Percentiles rank a stretch among this genome's conserved stretches.
These are phyloP conservation scores for Candida takata DNA, from an alignment of 805 yeast species.

Conservation along the genomic window DNA sequence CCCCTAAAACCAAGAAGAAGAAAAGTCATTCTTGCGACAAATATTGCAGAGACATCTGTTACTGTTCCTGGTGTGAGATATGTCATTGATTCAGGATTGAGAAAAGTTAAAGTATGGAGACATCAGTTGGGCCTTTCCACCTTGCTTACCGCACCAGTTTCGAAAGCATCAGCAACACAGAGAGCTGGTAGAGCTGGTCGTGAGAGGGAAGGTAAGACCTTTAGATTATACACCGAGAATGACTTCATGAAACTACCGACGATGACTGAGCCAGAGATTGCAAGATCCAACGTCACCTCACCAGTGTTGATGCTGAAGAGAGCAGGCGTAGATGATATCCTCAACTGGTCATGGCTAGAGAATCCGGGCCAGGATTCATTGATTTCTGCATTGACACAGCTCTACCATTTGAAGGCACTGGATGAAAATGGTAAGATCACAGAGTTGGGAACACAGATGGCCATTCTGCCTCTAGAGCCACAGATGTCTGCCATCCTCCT, in stretches of 20 bases:
- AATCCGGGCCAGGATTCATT: slow-evolving; percentile 79
- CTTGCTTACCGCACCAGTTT: slow-evolving; percentile 82
- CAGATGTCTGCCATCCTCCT: slow-evolving; percentile 81
- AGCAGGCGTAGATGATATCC: slow-evolving; percentile 74
- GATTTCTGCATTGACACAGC: slow-evolving; percentile 66
- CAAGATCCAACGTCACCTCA: slow-evolving; percentile 76
- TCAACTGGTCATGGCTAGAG: slow-evolving; percentile 90
- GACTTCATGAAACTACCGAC: slow-evolving; percentile 56
- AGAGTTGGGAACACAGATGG: slow-evolving; percentile 75
- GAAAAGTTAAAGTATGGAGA: slow-evolving; percentile 93
- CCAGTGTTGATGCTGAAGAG: slow-evolving; percentile 81
- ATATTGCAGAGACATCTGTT: slow-evolving; percentile 95
- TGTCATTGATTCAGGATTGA: slow-evolving; percentile 86
- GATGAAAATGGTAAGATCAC: slow-evolving; percentile 75
- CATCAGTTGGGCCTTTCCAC: slow-evolving; percentile 92
- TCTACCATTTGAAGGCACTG: slow-evolving; percentile 74
- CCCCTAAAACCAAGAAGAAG: slow-evolving; percentile 59
- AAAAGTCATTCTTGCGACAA: slow-evolving; percentile 86
- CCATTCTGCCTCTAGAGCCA: slow-evolving; percentile 86
- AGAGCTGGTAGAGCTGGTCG: slow-evolving; percentile 99
- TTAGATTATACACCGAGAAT: slow-evolving; percentile 69
- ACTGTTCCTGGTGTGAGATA: slow-evolving; percentile 93
- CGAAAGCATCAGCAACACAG: slow-evolving; percentile 92
- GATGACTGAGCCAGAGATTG: slow-evolving; percentile 91
- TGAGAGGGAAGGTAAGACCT: slow-evolving; percentile 88